A percentile compares a stretch with the other conserved stretches of the same genome.
These are phyloP conservation scores for Cyamopsis tetragonoloba DNA, from an alignment of 306 rosid genomes.

Conservation along the genomic window DNA sequence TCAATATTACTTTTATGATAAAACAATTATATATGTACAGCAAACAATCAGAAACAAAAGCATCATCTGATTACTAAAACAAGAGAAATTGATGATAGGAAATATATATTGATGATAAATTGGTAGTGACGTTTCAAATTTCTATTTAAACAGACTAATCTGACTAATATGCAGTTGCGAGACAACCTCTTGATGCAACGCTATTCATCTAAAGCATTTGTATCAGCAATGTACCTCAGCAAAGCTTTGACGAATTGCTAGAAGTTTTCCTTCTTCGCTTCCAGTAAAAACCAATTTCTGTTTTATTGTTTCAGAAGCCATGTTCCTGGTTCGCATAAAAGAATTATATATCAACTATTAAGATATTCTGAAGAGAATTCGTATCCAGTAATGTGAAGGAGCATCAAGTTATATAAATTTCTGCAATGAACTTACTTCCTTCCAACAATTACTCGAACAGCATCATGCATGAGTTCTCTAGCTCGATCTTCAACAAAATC, in stretches of 20 bases:
- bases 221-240: conserved; percentile 57
- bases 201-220: not conserved
- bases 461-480: conserved; percentile 93
- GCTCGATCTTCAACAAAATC: conserved; percentile 94
- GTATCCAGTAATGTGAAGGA: conserved; percentile 3
- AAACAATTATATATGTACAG: not conserved
- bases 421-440: conserved; percentile 62
- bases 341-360: conserved; percentile 2
- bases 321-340: conserved; percentile 62
- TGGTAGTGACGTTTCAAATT: not conserved
- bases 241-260: conserved; percentile 90
- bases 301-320: conserved; percentile 80
- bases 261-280: conserved; percentile 91
- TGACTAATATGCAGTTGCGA: not conserved
- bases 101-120: not conserved
- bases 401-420: conserved; percentile 5
- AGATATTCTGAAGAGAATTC: not conserved
- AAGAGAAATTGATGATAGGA: conserved; percentile 7
- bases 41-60: not conserved
- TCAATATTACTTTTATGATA: no score
- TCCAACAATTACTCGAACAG: conserved; percentile 91
- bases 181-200: conserved; percentile 17
- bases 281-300: conserved; percentile 86
- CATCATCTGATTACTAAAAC: not conserved
- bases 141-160: conserved; percentile 7